phyloP scores from a whole-genome alignment of 208 protist genomes.

The Trypanosoma grayi region DNA sequence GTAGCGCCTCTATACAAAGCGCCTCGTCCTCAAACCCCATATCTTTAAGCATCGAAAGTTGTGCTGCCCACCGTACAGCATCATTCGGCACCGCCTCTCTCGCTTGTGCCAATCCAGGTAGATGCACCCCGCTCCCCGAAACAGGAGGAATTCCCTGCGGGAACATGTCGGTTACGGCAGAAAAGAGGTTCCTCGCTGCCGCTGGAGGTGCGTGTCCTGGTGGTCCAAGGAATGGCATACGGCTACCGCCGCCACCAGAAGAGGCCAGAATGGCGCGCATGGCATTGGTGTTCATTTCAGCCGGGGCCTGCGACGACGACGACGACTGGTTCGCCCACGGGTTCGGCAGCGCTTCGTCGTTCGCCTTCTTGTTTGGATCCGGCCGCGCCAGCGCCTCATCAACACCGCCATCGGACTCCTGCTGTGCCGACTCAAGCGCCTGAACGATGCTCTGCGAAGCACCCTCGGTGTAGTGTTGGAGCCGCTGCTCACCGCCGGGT shows the following conservation, averaged over 20 bases:
- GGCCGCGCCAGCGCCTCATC: conserved; percentile 34
- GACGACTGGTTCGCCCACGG: conserved; percentile 12
- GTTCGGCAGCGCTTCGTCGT: conserved; percentile 51
- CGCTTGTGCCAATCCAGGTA: background rate
- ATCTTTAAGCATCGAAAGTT: conserved; percentile 41
- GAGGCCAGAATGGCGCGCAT: background rate
- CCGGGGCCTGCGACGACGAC: no score
- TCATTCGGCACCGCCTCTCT: background rate
- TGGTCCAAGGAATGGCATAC: background rate
- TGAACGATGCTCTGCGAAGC: conserved; percentile 34
- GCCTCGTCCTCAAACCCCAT: conserved; percentile 83
- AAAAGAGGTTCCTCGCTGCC: background rate
- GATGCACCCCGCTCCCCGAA: background rate
- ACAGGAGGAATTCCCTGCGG: background rate
- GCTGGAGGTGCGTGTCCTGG: background rate
- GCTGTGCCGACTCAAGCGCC: conserved; percentile 2
- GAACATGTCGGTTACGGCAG: background rate
- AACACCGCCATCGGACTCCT: conserved; percentile 2
- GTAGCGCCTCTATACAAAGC: conserved; percentile 52
- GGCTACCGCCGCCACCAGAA: background rate
- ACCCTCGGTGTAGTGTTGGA: conserved; percentile 54
- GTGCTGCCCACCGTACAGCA: conserved; percentile 10
- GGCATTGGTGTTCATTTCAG: background rate
- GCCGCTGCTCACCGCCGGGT: conserved; percentile 59
- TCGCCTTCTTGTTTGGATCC: conserved; percentile 44